A percentile compares a stretch with the other conserved stretches of the same genome.
phyloP scores from a whole-genome alignment of 2,329 filamentous ascomycete species.

The Sphaceloma murrayae region DNA sequence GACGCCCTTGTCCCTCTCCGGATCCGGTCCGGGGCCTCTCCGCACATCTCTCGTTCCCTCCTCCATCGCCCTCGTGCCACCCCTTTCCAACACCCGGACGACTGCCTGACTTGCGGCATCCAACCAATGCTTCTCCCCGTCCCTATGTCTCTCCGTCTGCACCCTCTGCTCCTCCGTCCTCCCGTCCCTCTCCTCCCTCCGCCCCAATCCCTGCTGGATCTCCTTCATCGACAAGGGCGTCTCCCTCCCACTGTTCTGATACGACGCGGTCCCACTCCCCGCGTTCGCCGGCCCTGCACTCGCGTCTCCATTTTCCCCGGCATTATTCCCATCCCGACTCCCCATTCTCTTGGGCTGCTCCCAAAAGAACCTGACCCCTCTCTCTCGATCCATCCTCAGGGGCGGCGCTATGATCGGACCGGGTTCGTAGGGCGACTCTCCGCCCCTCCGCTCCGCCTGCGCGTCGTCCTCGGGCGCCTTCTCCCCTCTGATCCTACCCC shows the following conservation, averaged over 20 bases:
- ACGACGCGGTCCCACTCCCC: background rate
- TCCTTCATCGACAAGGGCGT: background rate
- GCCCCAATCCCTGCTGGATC: background rate
- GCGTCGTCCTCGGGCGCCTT: conserved; percentile 1
- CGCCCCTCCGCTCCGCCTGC: background rate
- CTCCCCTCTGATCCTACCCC: conserved; percentile 16
- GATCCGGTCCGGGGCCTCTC: background rate
- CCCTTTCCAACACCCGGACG: conserved; percentile 4
- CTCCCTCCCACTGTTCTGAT: background rate
- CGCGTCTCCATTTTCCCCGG: background rate
- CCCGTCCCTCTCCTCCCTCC: background rate
- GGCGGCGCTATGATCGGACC: conserved; percentile 5
- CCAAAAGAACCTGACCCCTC: conserved; percentile 15
- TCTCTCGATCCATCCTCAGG: conserved; percentile 5
- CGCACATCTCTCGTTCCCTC: background rate
- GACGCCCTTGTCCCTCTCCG: background rate
- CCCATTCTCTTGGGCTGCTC: conserved; percentile 7
- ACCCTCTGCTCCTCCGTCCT: background rate
- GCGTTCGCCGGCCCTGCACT: background rate
- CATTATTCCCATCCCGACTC: background rate
- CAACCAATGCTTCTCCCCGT: conserved; percentile 6
- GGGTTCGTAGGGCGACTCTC: background rate
- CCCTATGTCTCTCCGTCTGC: background rate
- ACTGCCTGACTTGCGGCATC: conserved; percentile 12
- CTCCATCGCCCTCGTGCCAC: background rate